Percentiles rank a stretch among this genome's conserved stretches.
These are phyloP conservation scores for Rhizophlyctis rosea DNA, from an alignment of 192 early-diverging fungal genomes.

Conservation along the genomic window DNA sequence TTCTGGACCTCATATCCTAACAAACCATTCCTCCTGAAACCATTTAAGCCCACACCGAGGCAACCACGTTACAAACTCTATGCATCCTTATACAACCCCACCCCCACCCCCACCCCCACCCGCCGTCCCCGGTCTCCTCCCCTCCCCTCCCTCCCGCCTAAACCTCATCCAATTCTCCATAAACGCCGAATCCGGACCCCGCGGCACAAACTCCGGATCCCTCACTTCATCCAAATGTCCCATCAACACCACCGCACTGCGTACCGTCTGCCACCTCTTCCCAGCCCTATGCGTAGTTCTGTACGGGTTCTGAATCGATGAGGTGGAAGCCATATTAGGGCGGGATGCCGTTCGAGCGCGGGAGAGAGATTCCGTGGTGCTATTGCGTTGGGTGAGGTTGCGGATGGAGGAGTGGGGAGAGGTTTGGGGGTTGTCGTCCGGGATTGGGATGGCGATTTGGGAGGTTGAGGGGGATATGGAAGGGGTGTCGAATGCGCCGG, in stretches of 20 bases:
- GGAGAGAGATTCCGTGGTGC: neutral
- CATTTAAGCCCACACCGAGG: no score
- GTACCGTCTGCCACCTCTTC: conserved; percentile 40
- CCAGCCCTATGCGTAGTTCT: conserved; percentile 2
- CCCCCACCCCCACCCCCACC: no score
- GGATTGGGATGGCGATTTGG: neutral
- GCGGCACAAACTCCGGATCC: conserved; percentile 22
- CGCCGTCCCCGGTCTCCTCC: no score
- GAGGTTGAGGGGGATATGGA: neutral
- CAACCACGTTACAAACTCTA: no score
- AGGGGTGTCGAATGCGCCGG: no score
- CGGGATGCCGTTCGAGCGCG: neutral
- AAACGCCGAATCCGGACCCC: conserved; percentile 35
- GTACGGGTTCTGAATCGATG: neutral
- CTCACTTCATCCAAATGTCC: conserved; percentile 37
- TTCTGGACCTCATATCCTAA: no score
- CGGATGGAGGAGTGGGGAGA: neutral
- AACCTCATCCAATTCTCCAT: conserved; percentile 45
- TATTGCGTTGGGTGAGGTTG: neutral
- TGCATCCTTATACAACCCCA: no score
- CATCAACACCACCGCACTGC: conserved; percentile 38
- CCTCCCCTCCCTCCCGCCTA: no score
- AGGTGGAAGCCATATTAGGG: neutral
- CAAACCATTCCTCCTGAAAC: no score
- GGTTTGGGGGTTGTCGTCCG: no score